These are phyloP conservation scores for Pythium aristosporum DNA, from an alignment of 352 stramenopile species.

Conservation along the genomic window DNA sequence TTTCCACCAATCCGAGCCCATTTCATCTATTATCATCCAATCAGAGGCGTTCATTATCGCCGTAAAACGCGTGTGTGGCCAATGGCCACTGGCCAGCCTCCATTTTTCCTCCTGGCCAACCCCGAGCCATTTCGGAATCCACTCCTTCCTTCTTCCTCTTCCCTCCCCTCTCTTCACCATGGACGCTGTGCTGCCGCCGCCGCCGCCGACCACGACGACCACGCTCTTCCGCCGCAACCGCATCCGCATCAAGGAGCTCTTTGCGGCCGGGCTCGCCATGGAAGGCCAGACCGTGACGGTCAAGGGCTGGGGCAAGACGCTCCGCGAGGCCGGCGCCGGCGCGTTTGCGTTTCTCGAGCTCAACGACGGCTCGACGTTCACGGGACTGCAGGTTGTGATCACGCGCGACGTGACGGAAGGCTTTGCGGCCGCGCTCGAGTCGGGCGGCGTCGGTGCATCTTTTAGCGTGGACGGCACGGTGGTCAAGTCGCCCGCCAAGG, in stretches of 20 bases:
- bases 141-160: background rate
- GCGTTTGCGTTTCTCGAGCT: constrained; percentile 94
- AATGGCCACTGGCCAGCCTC: background rate
- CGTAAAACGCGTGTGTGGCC: background rate
- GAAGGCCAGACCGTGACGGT: constrained; percentile 89
- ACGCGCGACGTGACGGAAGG: constrained; percentile 71
- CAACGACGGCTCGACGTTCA: constrained; percentile 92
- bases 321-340: constrained; percentile 86
- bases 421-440: constrained; percentile 76
- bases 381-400: constrained; percentile 88
- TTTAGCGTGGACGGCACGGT: constrained; percentile 84
- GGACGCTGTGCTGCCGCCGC: constrained; percentile 49
- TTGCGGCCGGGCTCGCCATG: constrained; percentile 51
- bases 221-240: constrained; percentile 83
- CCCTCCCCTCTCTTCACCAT: background rate
- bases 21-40: background rate
- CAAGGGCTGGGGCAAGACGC: constrained; percentile 93
- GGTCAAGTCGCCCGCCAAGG: constrained; percentile 87
- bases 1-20: constrained; percentile 4
- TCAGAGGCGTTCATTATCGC: background rate
- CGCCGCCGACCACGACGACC: constrained; percentile 40
- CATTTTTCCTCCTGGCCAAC: background rate
- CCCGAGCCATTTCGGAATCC: constrained; percentile 16
- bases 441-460: constrained; percentile 82
- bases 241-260: constrained; percentile 82